Evolutionary conservation across 306 rosid genomes (phyloP), one percentile per base, ranked within the genome.

Genomic region (Sicyos edulis): DNA sequence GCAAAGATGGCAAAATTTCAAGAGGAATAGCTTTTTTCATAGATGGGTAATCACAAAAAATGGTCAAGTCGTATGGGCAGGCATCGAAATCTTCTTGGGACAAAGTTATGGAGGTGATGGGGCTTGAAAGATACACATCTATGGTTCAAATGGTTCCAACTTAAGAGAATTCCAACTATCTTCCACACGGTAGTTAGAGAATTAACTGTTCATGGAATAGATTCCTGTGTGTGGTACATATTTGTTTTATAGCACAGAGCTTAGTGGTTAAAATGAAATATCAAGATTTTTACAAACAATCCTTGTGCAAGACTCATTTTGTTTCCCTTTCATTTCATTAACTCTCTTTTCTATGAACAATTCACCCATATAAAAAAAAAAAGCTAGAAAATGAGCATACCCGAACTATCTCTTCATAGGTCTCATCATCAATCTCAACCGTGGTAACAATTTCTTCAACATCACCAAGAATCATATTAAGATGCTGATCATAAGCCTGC

Each of bases 391-490:
- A 54, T 5, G 11, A 66, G 81, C 91, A 74, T 89, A 95, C 99
- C 92, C 99, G 89, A 63, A 95, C 97, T 78, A 95, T 95, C 84
- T 95, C 99, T 91, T 95, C 99, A 61, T 95, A 95, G 7, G 99
- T 95, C 77, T 95, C 99, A 71, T 95, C 99, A 63, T 95, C 99
- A 10, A 95, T 95, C 83, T 95, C 99, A 8, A 95, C 95, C 7
- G 96, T 83, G 8, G 99, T 95, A 74, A 95, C 95, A 20, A 87
- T 44, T 83, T 95, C 99, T 77, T 95, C 99, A 29, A 95, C 99
- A 78, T 95, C 99, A 45, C 99, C 99, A n/a, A 95, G 99, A 83
- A 95, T 95, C 99, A 95, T 95, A 83, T 95, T 95, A 62, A 95
- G 90, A 83, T 95, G 99, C 73, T 95, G 99, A 86, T 95, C 99